Evolutionary conservation across 805 yeast species (phyloP).

Genomic region (Millerozyma miso): DNA sequence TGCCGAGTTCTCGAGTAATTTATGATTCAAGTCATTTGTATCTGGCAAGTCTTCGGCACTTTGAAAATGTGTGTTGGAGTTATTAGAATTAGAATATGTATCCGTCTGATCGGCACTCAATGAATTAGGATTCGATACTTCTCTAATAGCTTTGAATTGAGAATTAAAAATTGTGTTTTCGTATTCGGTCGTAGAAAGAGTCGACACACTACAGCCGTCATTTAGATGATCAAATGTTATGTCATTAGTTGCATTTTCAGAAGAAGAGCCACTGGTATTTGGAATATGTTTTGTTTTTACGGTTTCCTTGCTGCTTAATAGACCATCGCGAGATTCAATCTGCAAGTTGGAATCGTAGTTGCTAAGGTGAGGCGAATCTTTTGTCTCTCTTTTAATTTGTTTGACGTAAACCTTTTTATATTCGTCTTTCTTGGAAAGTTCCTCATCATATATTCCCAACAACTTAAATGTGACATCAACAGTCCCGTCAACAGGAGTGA

Average conservation of each 20-base stretch:
- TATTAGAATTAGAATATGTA: not conserved
- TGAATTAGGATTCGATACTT: not conserved
- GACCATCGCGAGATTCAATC: not conserved
- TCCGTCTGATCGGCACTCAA: not conserved
- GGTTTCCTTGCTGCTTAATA: not conserved
- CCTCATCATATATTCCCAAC: conserved; percentile 67
- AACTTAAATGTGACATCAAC: conserved; percentile 61
- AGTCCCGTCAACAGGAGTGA: conserved; percentile 85
- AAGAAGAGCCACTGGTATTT: not conserved
- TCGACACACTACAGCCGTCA: conserved; percentile 26
- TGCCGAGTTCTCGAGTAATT: not conserved
- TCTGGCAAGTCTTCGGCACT: not conserved
- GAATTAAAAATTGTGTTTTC: conserved; percentile 34
- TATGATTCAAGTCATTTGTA: not conserved
- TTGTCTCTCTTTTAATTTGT: conserved; percentile 12
- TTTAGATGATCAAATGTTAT: conserved; percentile 3
- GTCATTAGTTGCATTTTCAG: not conserved
- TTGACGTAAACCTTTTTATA: conserved; percentile 44
- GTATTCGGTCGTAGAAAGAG: conserved; percentile 36
- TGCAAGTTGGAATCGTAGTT: not conserved
- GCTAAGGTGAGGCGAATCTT: conserved; percentile 1
- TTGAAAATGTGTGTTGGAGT: not conserved
- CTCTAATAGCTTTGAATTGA: conserved; percentile 25
- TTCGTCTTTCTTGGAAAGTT: conserved; percentile 36
- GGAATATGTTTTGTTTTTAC: not conserved